Evolutionary conservation across 2,329 filamentous ascomycete genomes (phyloP), one percentile per base, ranked within the genome.

Genomic region (Phaeomoniella chlamydospora): DNA sequence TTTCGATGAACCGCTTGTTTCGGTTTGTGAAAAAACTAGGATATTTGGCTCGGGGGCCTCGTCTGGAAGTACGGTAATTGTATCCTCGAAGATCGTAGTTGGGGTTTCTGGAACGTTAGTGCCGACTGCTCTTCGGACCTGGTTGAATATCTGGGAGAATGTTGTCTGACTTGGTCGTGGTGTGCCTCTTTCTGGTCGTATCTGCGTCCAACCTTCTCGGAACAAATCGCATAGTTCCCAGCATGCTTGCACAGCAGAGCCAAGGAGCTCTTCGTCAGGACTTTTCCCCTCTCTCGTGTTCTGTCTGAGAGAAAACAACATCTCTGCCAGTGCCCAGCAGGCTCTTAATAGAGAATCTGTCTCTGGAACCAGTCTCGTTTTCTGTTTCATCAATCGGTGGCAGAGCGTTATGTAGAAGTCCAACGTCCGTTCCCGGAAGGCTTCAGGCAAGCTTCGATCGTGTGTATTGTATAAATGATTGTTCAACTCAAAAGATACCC

Each of bases 221-320:
- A 94, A 94, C 37, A 94, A 75, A 58, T 94, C 85, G 53, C 85
- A 93, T 4, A 94, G 70, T 45, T 94, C 86, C 85, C 85, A 94
- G 54, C 87, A 94, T 11, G 87, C 84, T 51, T 94, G 86, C 0
- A 94, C 81, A 1, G 87, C 85, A 1, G 84, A 90, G 4, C 81
- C 79, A 1, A 94, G 67, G 0, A 94, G 67, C 49, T 94, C 87
- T 50, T 88, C 84, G 44, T 93, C 84, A 1, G 80, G 67, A 0
- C 67, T 62, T 45, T 74, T 81, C 14, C 75, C 76, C 45, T 90
- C 83, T 19, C 80, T 70, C 43, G 72, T 77, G 54, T 78, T 88
- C 49, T 94, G 86, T 2, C 86, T 77, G 29, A 96, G 68, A 52
- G 77, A 92, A 57, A 94, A 94, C 0, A 96, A 71, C 77, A 92